phyloP scores from a whole-genome alignment of 805 yeast genomes.

The Saccharomycopsis amapae region DNA sequence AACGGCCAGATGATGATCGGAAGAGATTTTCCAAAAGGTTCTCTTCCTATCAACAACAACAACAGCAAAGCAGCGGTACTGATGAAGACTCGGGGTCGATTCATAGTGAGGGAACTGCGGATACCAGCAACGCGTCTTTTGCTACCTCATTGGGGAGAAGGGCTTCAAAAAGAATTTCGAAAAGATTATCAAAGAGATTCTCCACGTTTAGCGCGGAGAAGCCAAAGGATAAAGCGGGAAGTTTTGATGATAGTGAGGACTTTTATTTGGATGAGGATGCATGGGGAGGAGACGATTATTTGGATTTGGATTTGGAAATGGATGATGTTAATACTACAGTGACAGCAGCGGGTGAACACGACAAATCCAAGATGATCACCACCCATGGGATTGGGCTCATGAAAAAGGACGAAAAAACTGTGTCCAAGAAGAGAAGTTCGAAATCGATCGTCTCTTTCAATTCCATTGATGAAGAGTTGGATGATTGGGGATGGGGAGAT shows the following conservation, averaged over 20 bases:
- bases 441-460: neutral
- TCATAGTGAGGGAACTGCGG: too few relatives aligned
- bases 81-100: conserved; percentile 6
- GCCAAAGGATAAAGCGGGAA: conserved; percentile 6
- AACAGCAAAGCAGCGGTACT: neutral
- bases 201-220: conserved; percentile 1
- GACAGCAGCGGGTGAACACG: neutral
- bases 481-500: conserved; percentile 22
- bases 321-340: neutral
- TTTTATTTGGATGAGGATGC: conserved; percentile 14
- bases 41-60: conserved; percentile 2
- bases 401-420: too few relatives aligned
- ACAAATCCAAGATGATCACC: neutral
- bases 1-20: conserved; percentile 15
- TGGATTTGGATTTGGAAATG: conserved; percentile 7
- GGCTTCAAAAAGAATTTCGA: conserved; percentile 17
- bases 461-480: conserved; percentile 9
- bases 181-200: conserved; percentile 19
- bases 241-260: conserved; percentile 16
- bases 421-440: neutral
- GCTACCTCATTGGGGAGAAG: conserved; percentile 6
- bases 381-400: neutral
- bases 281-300: conserved; percentile 12
- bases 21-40: conserved; percentile 17
- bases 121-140: neutral